Conservation (phyloP, 73 alveolate genomes). For the Tetrahymena malaccensis region DNA sequence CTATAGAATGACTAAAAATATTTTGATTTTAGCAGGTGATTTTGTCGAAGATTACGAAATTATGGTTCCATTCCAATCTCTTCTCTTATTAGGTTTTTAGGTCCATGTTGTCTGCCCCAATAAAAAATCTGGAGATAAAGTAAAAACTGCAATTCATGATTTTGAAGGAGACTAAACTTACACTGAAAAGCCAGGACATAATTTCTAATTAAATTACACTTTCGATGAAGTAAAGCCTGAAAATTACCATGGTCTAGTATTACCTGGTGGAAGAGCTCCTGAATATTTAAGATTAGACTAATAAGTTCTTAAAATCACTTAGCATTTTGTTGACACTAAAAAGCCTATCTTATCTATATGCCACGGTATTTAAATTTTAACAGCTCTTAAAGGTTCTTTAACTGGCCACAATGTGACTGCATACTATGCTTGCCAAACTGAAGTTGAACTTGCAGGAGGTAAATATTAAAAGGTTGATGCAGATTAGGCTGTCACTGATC, state of each 20-base stretch:
- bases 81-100: constrained; percentile 56
- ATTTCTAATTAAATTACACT: constrained; percentile 52
- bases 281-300: constrained; percentile 79
- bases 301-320: constrained; percentile 62
- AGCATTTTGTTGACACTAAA: constrained; percentile 61
- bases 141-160: constrained; percentile 89
- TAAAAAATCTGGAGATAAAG: constrained; percentile 69
- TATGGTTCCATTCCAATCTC: constrained; percentile 71
- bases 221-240: constrained; percentile 70
- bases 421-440: constrained; percentile 74
- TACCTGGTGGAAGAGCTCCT: constrained; percentile 98
- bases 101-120: constrained; percentile 86
- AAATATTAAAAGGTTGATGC: constrained; percentile 48
- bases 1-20: constrained; percentile 26
- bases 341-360: constrained; percentile 92
- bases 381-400: constrained; percentile 66
- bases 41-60: constrained; percentile 82
- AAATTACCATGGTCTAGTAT: constrained; percentile 67
- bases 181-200: constrained; percentile 78
- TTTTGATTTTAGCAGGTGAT: constrained; percentile 78
- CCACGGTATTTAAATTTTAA: constrained; percentile 80
- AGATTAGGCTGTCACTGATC: constrained; percentile 86
- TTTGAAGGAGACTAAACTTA: constrained; percentile 77
- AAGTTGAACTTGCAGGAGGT: constrained; percentile 77
- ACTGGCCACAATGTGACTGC: constrained; percentile 67